These are phyloP conservation scores for Falciphora oryzae DNA, from an alignment of 2,329 filamentous ascomycete species.

Conservation along the genomic window DNA sequence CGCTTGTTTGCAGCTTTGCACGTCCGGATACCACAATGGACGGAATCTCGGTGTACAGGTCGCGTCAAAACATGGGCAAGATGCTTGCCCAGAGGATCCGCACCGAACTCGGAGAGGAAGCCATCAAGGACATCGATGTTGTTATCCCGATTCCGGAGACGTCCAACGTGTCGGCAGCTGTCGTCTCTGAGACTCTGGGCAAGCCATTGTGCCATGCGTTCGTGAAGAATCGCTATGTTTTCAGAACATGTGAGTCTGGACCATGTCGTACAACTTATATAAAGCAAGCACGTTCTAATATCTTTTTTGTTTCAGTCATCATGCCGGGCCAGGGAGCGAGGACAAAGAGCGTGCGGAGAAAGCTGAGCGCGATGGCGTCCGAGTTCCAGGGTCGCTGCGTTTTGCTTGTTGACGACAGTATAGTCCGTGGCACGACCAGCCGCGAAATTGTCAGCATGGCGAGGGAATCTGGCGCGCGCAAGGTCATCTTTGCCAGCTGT, in stretches of 20 bases:
- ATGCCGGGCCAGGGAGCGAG: slow-evolving; percentile 70
- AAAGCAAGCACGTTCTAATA: slow-evolving; percentile 73
- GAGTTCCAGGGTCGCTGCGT: slow-evolving; percentile 81
- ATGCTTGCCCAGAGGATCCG: slow-evolving; percentile 71
- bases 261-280: slow-evolving; percentile 33
- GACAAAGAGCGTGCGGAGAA: slow-evolving; percentile 81
- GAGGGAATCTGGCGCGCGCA: slow-evolving; percentile 13
- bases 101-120: slow-evolving; percentile 60
- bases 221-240: slow-evolving; percentile 85
- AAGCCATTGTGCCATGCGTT: slow-evolving; percentile 79
- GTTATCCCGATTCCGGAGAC: slow-evolving; percentile 41
- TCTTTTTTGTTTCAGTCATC: slow-evolving; percentile 37
- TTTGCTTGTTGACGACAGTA: slow-evolving; percentile 76
- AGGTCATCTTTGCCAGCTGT: slow-evolving; percentile 75
- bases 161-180: slow-evolving; percentile 72
- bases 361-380: slow-evolving; percentile 78
- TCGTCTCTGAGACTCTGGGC: slow-evolving; percentile 66
- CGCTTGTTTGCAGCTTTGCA: slow-evolving; percentile 46
- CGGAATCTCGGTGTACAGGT: slow-evolving; percentile 79
- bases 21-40: slow-evolving; percentile 79
- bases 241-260: slow-evolving; percentile 70
- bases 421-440: slow-evolving; percentile 51
- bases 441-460: slow-evolving; percentile 43
- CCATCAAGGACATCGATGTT: slow-evolving; percentile 70
- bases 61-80: slow-evolving; percentile 79